These are phyloP conservation scores for Umbilicus rupestris DNA, from an alignment of 164 flowering plant genomes.

Conservation along the genomic window DNA sequence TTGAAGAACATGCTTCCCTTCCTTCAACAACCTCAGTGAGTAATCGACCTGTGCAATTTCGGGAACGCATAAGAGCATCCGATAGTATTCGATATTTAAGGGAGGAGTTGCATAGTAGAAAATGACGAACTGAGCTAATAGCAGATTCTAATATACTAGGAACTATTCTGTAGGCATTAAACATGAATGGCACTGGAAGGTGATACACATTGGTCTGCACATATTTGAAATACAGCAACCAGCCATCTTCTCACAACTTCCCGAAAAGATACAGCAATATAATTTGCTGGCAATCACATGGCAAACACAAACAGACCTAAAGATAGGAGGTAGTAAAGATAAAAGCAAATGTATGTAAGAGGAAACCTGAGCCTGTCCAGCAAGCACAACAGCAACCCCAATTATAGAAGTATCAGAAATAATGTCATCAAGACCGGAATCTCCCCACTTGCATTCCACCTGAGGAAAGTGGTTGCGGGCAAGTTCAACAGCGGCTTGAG, in stretches of 20 bases:
- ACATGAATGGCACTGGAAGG: too few relatives aligned
- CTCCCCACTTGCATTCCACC: conserved; percentile 86
- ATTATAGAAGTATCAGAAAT: conserved; percentile 43
- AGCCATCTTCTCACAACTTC: too few relatives aligned
- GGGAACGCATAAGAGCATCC: not conserved
- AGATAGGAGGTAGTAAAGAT: too few relatives aligned
- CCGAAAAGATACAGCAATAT: too few relatives aligned
- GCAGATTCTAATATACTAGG: too few relatives aligned
- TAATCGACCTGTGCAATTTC: conserved; percentile 63
- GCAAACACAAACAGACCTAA: too few relatives aligned
- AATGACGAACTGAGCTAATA: not conserved
- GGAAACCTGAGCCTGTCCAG: conserved; percentile 52
- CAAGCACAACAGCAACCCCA: conserved; percentile 80
- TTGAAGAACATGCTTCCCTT: conserved; percentile 95
- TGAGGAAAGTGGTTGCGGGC: conserved; percentile 49
- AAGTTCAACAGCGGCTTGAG: conserved; percentile 52
- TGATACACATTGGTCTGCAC: too few relatives aligned
- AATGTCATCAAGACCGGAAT: conserved; percentile 66
- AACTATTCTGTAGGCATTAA: too few relatives aligned
- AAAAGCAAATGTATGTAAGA: not conserved
- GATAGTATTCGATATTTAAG: too few relatives aligned
- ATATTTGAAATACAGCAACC: too few relatives aligned
- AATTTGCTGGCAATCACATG: too few relatives aligned
- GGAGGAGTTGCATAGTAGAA: not conserved
- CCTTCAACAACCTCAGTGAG: conserved; percentile 70